Percentiles rank a stretch among this genome's conserved stretches.
phyloP scores from a whole-genome alignment of 495 filamentous ascomycete genomes.

The Hypoxylon subgilvum region DNA sequence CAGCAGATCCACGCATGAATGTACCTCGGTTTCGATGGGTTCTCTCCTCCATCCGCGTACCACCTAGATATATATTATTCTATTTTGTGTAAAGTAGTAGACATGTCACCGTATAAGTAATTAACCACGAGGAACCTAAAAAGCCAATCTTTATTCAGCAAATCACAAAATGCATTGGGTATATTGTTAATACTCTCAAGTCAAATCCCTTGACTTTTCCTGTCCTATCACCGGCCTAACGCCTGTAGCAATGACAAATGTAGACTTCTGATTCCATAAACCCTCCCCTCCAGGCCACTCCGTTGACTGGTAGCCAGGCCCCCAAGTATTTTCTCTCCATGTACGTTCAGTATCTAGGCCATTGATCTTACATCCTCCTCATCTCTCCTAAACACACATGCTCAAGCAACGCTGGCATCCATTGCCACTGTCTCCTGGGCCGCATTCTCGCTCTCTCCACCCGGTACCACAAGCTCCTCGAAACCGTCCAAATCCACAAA shows the following conservation, averaged over 20 bases:
- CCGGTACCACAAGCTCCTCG: constrained; percentile 83
- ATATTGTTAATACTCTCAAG: constrained; percentile 33
- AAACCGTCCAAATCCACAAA: constrained; percentile 73
- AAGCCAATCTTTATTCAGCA: constrained; percentile 1
- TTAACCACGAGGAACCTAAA: too few species aligned
- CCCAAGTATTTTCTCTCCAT: not conserved
- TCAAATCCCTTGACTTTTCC: constrained; percentile 28
- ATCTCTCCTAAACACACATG: not conserved
- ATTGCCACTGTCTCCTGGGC: constrained; percentile 25
- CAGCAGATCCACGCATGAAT: too few species aligned
- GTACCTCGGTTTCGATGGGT: too few species aligned
- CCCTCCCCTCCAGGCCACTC: constrained; percentile 3
- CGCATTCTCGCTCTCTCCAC: constrained; percentile 40
- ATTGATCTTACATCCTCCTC: constrained; percentile 1
- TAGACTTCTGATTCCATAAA: constrained; percentile 17
- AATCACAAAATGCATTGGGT: constrained; percentile 37
- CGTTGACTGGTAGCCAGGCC: not conserved
- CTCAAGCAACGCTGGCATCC: constrained; percentile 23
- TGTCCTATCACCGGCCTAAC: constrained; percentile 35
- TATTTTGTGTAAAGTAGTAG: too few species aligned
- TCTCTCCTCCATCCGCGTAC: too few species aligned
- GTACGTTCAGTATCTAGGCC: not conserved
- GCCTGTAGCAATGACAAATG: constrained; percentile 31
- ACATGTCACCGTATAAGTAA: too few species aligned
- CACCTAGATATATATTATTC: too few species aligned